These are phyloP conservation scores for Dioszegia aurantiaca DNA, from an alignment of 768 basidiomycete species.

Conservation along the genomic window DNA sequence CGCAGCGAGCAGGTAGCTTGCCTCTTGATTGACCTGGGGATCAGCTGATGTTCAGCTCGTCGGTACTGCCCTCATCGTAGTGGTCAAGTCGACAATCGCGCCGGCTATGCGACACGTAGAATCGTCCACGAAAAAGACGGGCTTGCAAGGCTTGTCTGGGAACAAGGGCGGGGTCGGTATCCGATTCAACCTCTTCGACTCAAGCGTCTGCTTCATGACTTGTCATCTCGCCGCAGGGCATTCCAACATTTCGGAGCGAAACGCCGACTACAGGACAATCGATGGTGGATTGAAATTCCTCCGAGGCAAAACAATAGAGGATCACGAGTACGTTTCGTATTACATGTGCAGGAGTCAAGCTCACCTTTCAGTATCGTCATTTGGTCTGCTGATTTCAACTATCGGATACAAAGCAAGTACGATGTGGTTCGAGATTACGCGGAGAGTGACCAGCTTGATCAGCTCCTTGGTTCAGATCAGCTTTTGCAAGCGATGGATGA, in stretches of 20 bases:
- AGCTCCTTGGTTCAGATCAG: slow-evolving; percentile 81
- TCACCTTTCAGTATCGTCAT: slow-evolving; percentile 68
- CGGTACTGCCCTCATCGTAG: slow-evolving; percentile 83
- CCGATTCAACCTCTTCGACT: slow-evolving; percentile 84
- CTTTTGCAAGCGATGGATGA: slow-evolving; percentile 69
- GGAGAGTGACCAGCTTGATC: slow-evolving; percentile 65
- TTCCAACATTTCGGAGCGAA: slow-evolving; percentile 79
- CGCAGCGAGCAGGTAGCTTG: slow-evolving; percentile 80
- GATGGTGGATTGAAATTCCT: slow-evolving; percentile 77
- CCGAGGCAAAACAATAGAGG: slow-evolving; percentile 79
- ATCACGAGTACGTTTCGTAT: slow-evolving; percentile 71
- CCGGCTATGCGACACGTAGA: slow-evolving; percentile 86
- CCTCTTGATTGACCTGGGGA: slow-evolving; percentile 55
- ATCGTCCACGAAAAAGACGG: slow-evolving; percentile 76
- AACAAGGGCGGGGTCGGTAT: slow-evolving; percentile 86
- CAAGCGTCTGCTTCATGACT: slow-evolving; percentile 90
- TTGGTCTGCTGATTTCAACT: slow-evolving; percentile 95
- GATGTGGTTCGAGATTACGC: slow-evolving; percentile 70
- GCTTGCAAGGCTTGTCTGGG: slow-evolving; percentile 74
- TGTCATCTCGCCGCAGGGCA: slow-evolving; percentile 97
- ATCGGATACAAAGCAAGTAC: slow-evolving; percentile 84
- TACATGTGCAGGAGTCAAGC: not conserved
- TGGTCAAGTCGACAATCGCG: slow-evolving; percentile 74
- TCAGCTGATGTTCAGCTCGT: slow-evolving; percentile 60
- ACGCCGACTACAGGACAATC: slow-evolving; percentile 88